Base-by-base conservation (phyloP, 345 rosid species). In the Crucihimalaya himalaica region DNA sequence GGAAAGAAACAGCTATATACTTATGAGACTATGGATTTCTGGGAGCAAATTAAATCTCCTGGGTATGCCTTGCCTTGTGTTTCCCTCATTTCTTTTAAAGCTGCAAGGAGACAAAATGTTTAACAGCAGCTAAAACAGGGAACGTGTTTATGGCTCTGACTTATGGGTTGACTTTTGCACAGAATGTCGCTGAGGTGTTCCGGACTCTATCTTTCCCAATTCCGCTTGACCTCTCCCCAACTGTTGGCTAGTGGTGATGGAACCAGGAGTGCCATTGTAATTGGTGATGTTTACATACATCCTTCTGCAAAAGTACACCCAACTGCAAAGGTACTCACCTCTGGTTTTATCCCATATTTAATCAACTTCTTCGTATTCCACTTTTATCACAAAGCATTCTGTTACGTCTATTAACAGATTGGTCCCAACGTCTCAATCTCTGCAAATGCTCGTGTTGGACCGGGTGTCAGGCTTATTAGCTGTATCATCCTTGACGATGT, bases 291-390 rank as follows among this genome's bases (percentile, higher is more conserved):
- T 63, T 87, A 82, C 73, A 74, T 94, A 79, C 98, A 94, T 67
- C 98, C 98, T 70, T 94, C 96, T 21, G 98, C 98, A 46, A 94
- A 94, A 89, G 86, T 88, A 53, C 97, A 94, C 82, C 95, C 91
- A 71, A 91, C 92, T 75, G 97, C 98, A 10, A 91, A 94, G 97
- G 98, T 89, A 70, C 42, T 28, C 66, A 29, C 61, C 56, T 67
- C 34, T n/a, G 47, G 23, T 53, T 59, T 66, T 64, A 32, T 61
- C 42, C 29, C 35, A 32, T 70, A 28, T 31, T 35, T 20, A 58
- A 46, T 21, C 51, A 58, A 40, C 11, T 52, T 72, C 10, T 52
- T 51, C 1, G 29, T 13, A 20, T 58, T 58, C 48, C 32, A 37
- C 54, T 20, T 45, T 35, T 1, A 8, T 65, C 46, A 45, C 42